phyloP scores from a whole-genome alignment of 345 rosid genomes.

The Mangifera indica region DNA sequence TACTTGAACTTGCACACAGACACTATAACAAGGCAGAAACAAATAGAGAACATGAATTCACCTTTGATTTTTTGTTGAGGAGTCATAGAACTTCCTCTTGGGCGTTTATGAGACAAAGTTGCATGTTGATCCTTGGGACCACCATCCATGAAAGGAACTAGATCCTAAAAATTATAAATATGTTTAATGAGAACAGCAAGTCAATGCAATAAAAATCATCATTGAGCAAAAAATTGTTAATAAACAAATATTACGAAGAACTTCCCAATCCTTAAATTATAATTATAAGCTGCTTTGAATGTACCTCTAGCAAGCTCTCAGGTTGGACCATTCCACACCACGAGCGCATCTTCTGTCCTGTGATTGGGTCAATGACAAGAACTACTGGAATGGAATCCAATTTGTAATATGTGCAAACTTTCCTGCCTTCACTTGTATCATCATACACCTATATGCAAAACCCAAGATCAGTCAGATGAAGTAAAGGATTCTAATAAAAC shows the following conservation, averaged over 20 bases:
- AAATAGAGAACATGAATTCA: conserved; percentile 16
- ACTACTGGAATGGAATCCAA: conserved; percentile 84
- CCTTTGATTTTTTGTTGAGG: conserved; percentile 67
- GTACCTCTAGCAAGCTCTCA: conserved; percentile 81
- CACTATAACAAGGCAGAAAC: background rate
- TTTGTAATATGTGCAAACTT: conserved; percentile 87
- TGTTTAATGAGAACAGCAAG: conserved; percentile 13
- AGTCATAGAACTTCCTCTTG: conserved; percentile 62
- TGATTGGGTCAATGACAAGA: conserved; percentile 91
- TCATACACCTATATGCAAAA: conserved; percentile 61
- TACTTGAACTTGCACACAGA: background rate
- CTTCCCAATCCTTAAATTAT: background rate
- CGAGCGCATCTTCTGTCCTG: conserved; percentile 88
- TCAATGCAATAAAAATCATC: background rate
- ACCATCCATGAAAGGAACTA: conserved; percentile 90
- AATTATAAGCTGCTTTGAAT: background rate
- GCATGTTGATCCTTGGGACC: conserved; percentile 81
- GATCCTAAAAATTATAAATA: conserved; percentile 48
- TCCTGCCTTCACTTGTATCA: conserved; percentile 87
- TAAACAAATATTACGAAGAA: background rate
- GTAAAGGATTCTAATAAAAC: conserved; percentile 7
- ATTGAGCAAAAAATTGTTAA: background rate
- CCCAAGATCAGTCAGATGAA: conserved; percentile 5
- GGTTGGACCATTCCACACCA: conserved; percentile 97
- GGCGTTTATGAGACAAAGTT: conserved; percentile 78